Evolutionary conservation across 495 filamentous ascomycete genomes (phyloP).

Genomic region (Trichocladium antarcticum): DNA sequence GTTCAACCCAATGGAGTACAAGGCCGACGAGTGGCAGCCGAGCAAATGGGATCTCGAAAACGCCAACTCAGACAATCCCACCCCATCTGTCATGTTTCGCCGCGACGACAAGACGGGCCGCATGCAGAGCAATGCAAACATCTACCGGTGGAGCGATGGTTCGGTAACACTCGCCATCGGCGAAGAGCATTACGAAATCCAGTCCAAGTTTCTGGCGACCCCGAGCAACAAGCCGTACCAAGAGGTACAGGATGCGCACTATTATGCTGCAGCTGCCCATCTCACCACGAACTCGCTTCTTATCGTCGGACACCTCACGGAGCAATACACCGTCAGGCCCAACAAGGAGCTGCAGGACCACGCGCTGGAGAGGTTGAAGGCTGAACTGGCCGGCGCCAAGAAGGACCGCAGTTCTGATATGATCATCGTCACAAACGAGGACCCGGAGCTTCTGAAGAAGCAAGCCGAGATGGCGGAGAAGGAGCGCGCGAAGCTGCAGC

Average conservation of each 20-base stretch:
- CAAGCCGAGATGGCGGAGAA: conserved; percentile 65
- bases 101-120: conserved; percentile 34
- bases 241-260: conserved; percentile 61
- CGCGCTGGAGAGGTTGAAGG: conserved; percentile 63
- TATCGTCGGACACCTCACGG: conserved; percentile 68
- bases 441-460: conserved; percentile 70
- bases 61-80: conserved; percentile 27
- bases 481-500: conserved; percentile 55
- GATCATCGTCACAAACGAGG: conserved; percentile 52
- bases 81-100: conserved; percentile 32
- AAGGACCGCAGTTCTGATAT: conserved; percentile 39
- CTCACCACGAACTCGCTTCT: conserved; percentile 58
- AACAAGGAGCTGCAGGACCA: conserved; percentile 62
- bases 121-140: conserved; percentile 63
- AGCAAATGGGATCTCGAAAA: conserved; percentile 39
- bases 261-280: conserved; percentile 68
- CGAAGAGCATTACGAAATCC: conserved; percentile 66
- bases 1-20: conserved; percentile 62
- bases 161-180: conserved; percentile 66
- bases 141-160: conserved; percentile 76
- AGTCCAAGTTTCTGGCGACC: conserved; percentile 64
- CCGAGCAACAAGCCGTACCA: conserved; percentile 49
- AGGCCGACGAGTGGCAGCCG: conserved; percentile 53
- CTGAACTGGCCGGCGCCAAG: conserved; percentile 51
- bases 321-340: conserved; percentile 60